phyloP scores from a whole-genome alignment of 78 protist species.

The Acrasis kona region DNA sequence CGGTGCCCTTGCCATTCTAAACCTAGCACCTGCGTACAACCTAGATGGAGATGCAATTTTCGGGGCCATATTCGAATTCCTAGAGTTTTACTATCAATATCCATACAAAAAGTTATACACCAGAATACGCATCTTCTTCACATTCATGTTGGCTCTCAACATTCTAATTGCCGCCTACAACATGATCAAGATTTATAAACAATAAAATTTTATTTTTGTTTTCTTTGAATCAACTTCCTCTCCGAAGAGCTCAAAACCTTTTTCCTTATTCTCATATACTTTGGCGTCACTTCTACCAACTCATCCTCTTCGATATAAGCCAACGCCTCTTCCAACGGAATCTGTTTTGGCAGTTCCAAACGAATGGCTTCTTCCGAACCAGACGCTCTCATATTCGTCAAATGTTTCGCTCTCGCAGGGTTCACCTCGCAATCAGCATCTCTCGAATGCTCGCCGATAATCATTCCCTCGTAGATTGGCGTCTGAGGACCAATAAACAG shows the following conservation, averaged over 20 bases:
- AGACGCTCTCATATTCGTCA: slow-evolving; percentile 58
- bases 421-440: slow-evolving; percentile 58
- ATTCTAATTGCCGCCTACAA: too few species aligned
- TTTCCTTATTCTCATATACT: slow-evolving; percentile 47
- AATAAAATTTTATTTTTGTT: background rate
- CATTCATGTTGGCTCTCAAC: too few species aligned
- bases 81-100: too few species aligned
- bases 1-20: too few species aligned
- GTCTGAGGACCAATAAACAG: slow-evolving; percentile 55
- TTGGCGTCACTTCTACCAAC: slow-evolving; percentile 66
- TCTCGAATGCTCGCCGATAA: slow-evolving; percentile 62
- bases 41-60: too few species aligned
- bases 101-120: too few species aligned
- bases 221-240: background rate
- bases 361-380: slow-evolving; percentile 46
- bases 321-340: slow-evolving; percentile 64
- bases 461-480: slow-evolving; percentile 69
- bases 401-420: slow-evolving; percentile 57
- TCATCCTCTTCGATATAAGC: slow-evolving; percentile 52
- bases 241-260: slow-evolving; percentile 13
- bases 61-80: too few species aligned
- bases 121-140: too few species aligned
- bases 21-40: too few species aligned
- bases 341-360: slow-evolving; percentile 36
- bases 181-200: too few species aligned